Base-by-base conservation (phyloP, 139 green algal genomes). In the Haematococcus lacustris region DNA sequence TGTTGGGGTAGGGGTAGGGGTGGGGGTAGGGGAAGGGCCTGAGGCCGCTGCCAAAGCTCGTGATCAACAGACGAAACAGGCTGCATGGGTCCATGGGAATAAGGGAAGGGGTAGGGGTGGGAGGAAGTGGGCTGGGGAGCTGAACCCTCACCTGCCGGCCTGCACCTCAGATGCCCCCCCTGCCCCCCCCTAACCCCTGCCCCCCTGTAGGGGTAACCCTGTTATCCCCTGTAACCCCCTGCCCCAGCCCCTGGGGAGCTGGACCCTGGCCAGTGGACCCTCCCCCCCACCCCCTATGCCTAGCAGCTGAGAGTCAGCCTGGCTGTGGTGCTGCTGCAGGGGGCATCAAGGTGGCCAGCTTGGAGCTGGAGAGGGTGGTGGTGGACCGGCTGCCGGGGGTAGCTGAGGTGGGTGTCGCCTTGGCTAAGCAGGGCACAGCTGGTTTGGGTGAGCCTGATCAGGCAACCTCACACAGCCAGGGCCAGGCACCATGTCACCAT, bases 321-420 rank as follows among this genome's bases (percentile, higher is more conserved):
- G 57, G 17, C 23, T 33, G 21, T 5, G 21, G 57, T 30, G 23
- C 5, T 13, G 21, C 57, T 65, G 5, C 63, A 70, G 63, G 73
- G 1, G 73, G 73, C 39, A 78, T 78, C 40, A 78, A 78, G 51
- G 66, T 71, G 30, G 32, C 68, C 80, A 97, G 89, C 25, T 84
- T 97, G 35, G 93, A 98, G 84, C 69, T 98, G 62, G 93, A 98
- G 82, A 75, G 85, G 0, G 83, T 82, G 21, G 87, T 90, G 41
- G 73, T 90, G 43, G 78, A 79, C 39, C 70, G 67, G 0, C 66
- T 90, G 39, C 25, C 57, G 39, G 71, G 30, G 0, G 70, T 83
- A 59, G 70, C 74, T 35, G 78, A 83, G 70, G 78, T 71, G 50
- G 3, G 60, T 26, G 33, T 13, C 32, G 57, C 26, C 60, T 3